phyloP scores from a whole-genome alignment of 2,329 filamentous ascomycete species.

The Colletotrichum tropicicola region DNA sequence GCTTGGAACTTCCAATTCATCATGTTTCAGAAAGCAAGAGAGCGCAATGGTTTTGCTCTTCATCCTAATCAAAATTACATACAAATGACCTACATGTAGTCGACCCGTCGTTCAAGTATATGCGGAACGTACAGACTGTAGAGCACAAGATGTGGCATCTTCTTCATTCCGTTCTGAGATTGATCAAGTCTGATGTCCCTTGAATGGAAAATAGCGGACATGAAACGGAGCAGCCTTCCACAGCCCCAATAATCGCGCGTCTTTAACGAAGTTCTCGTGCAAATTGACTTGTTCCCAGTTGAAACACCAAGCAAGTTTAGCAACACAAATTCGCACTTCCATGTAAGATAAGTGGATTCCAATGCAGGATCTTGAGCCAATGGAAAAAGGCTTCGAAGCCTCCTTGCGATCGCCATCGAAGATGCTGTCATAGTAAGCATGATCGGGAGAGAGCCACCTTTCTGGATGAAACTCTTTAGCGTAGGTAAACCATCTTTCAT shows the following conservation, averaged over 20 bases:
- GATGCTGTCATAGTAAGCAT: neutral
- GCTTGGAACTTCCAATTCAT: no score
- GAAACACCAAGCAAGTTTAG: slow-evolving; percentile 6
- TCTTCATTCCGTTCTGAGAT: no score
- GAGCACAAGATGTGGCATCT: no score
- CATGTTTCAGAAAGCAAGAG: no score
- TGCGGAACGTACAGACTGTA: no score
- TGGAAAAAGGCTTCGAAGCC: slow-evolving; percentile 12
- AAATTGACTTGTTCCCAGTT: neutral
- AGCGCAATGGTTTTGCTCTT: no score
- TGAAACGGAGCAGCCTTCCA: slow-evolving; percentile 17
- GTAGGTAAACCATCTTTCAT: slow-evolving; percentile 9
- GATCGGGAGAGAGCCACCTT: neutral
- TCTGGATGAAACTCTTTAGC: slow-evolving; percentile 19
- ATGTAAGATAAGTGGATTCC: slow-evolving; percentile 5
- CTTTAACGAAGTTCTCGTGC: slow-evolving; percentile 5
- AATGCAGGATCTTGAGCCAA: slow-evolving; percentile 5
- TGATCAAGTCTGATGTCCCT: neutral
- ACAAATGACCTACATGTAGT: no score
- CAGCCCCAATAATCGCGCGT: slow-evolving; percentile 1
- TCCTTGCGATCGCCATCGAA: neutral
- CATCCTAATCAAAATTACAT: no score
- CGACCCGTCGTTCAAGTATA: no score
- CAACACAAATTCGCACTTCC: slow-evolving; percentile 8
- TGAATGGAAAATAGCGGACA: neutral